These are phyloP conservation scores for Hymenoscyphus fraxineus DNA, from an alignment of 2,329 filamentous ascomycete genomes.

Conservation along the genomic window DNA sequence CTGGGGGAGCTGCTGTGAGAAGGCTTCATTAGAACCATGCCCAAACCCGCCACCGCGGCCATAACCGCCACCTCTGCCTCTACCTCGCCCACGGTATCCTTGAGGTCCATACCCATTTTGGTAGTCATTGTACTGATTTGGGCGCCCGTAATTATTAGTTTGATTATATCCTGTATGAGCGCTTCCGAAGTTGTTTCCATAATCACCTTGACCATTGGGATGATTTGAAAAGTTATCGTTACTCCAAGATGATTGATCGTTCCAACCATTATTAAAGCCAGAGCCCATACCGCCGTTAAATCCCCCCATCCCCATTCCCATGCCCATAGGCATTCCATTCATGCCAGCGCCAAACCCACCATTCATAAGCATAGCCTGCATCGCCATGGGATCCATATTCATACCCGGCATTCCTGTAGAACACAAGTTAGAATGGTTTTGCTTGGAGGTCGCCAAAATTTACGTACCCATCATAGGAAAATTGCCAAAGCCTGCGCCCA, in stretches of 20 bases:
- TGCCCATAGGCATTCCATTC: slow-evolving; percentile 70
- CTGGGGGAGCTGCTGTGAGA: slow-evolving; percentile 32
- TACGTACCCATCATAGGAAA: slow-evolving; percentile 84
- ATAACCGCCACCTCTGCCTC: slow-evolving; percentile 37
- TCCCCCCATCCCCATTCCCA: slow-evolving; percentile 46
- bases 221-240: slow-evolving; percentile 78
- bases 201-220: slow-evolving; percentile 79
- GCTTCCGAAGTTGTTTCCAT: slow-evolving; percentile 74
- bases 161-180: slow-evolving; percentile 67
- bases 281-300: slow-evolving; percentile 59
- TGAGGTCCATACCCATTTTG: slow-evolving; percentile 50
- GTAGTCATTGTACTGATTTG: slow-evolving; percentile 70
- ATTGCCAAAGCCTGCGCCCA: slow-evolving; percentile 52
- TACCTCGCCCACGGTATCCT: slow-evolving; percentile 41
- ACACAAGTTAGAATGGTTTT: not conserved
- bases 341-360: slow-evolving; percentile 73
- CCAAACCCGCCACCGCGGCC: slow-evolving; percentile 30
- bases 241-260: slow-evolving; percentile 78
- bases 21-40: slow-evolving; percentile 31
- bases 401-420: slow-evolving; percentile 70
- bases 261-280: slow-evolving; percentile 75
- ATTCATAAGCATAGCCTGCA: slow-evolving; percentile 77
- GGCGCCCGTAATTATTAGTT: slow-evolving; percentile 73
- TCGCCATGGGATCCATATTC: slow-evolving; percentile 77
- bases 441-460: not conserved